Evolutionary conservation across 164 flowering plant genomes (phyloP).

Genomic region (Taxillus chinensis): DNA sequence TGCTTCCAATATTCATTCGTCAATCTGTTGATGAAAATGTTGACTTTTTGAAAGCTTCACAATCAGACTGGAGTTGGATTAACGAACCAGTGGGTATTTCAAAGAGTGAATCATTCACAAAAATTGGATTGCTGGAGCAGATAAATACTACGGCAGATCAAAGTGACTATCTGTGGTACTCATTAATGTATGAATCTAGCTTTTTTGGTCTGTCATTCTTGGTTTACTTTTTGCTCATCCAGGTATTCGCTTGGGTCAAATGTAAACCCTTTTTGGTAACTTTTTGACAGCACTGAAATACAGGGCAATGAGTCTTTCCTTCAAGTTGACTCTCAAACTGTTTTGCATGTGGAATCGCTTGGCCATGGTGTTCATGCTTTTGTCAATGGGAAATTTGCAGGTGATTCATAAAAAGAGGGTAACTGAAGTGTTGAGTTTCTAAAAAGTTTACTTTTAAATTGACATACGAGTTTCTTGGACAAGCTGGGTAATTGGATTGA

Average conservation of each 20-base stretch:
- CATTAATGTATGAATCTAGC: conserved; percentile 46
- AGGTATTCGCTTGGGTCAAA: not conserved
- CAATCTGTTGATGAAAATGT: conserved; percentile 23
- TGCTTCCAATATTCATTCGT: conserved; percentile 26
- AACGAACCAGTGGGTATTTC: conserved; percentile 87
- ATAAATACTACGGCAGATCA: conserved; percentile 89
- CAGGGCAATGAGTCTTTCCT: conserved; percentile 50
- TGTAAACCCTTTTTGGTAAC: not conserved
- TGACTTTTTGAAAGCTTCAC: conserved; percentile 27
- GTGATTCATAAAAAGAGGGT: conserved; percentile 19
- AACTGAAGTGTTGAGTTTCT: no score
- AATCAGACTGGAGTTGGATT: conserved; percentile 73
- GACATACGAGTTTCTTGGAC: not conserved
- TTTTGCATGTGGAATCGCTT: conserved; percentile 77
- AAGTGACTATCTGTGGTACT: conserved; percentile 98
- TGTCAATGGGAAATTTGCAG: conserved; percentile 71
- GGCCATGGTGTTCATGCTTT: conserved; percentile 85
- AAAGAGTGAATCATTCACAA: conserved; percentile 43
- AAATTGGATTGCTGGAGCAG: conserved; percentile 68
- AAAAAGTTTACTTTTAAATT: no score
- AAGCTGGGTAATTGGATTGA: not conserved
- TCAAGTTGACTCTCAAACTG: conserved; percentile 51
- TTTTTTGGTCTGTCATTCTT: not conserved
- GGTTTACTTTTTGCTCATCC: not conserved
- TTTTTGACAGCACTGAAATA: conserved; percentile 42